phyloP scores from a whole-genome alignment of 129 eudicot genomes.

The Pittosporum tobira region DNA sequence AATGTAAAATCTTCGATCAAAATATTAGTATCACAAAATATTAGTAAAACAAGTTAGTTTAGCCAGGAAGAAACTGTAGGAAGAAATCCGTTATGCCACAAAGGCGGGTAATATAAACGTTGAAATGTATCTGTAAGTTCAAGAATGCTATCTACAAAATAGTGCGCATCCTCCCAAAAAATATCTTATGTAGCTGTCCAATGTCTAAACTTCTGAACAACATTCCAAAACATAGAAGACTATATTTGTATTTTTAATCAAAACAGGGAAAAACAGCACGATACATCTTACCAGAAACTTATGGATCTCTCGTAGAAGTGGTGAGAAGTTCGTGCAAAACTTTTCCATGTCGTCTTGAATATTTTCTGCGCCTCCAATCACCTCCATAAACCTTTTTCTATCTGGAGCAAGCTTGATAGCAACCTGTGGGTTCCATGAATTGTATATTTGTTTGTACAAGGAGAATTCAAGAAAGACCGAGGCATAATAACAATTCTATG shows the following conservation, averaged over 20 bases:
- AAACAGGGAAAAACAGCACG: neutral
- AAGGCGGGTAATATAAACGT: no score
- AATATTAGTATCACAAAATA: neutral
- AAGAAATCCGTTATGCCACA: no score
- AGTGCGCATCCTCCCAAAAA: no score
- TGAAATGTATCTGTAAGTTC: no score
- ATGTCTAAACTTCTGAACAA: no score
- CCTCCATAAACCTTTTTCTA: conserved; percentile 88
- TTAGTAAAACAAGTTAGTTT: no score
- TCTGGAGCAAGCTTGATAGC: conserved; percentile 94
- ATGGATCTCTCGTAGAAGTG: conserved; percentile 55
- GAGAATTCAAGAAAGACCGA: no score
- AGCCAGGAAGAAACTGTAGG: no score
- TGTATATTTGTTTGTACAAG: neutral
- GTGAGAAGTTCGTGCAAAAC: conserved; percentile 60
- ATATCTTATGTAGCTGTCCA: no score
- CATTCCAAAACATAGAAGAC: no score
- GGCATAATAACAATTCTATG: neutral
- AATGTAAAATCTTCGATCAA: neutral
- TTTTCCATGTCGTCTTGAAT: conserved; percentile 51
- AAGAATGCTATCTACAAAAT: no score
- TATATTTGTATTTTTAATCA: no score
- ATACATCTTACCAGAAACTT: conserved; percentile 62
- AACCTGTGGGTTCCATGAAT: conserved; percentile 31
- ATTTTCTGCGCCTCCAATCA: conserved; percentile 49